Evolutionary conservation across 169 alveolate species (phyloP).

Genomic region (Perkinsus olseni): DNA sequence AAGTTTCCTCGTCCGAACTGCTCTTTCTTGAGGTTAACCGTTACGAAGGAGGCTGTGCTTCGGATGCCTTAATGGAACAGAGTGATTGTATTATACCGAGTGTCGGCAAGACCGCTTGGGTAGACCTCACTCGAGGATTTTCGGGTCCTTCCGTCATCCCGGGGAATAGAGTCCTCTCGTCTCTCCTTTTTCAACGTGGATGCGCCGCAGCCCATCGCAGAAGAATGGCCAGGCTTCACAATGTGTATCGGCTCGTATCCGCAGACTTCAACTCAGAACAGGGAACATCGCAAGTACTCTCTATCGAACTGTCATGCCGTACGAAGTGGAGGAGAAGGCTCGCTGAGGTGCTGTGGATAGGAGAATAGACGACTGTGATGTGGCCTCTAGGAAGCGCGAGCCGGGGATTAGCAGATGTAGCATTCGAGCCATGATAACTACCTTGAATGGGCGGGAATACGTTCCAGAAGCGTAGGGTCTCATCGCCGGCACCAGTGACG

Average conservation of each 20-base stretch:
- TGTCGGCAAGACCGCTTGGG: too few species aligned
- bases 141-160: background rate
- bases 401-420: background rate
- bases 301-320: background rate
- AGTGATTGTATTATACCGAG: too few species aligned
- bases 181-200: background rate
- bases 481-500: slow-evolving; percentile 93
- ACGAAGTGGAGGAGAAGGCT: background rate
- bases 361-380: background rate
- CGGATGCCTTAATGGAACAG: background rate
- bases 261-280: background rate
- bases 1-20: background rate
- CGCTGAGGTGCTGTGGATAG: background rate
- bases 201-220: background rate
- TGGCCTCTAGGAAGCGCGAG: background rate
- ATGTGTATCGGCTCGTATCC: too few species aligned
- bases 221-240: too few species aligned
- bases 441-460: slow-evolving; percentile 62
- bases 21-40: background rate
- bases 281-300: background rate
- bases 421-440: background rate
- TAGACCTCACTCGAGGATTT: background rate
- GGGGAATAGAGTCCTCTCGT: background rate
- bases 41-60: background rate
- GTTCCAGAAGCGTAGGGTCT: slow-evolving; percentile 86